Percentiles rank a stretch among this genome's conserved stretches.
Conservation (phyloP, 2,329 filamentous ascomycete species). For the Aspergillus awamori region DNA sequence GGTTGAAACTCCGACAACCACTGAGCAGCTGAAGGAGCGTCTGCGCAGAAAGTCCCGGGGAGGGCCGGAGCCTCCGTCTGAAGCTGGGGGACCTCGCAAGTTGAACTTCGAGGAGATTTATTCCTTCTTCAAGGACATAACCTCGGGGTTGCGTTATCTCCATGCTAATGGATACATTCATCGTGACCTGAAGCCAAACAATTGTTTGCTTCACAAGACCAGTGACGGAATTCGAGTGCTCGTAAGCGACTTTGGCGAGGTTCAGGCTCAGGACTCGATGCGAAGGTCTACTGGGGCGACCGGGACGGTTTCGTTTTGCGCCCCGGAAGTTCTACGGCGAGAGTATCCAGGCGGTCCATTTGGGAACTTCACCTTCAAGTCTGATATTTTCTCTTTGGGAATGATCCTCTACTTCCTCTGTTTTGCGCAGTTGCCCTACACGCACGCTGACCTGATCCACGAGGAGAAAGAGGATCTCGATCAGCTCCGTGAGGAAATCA, state of each 20-base stretch:
- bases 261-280: conserved; percentile 78
- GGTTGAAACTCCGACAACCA: conserved; percentile 63
- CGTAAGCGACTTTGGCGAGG: conserved; percentile 97
- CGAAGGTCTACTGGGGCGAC: conserved; percentile 92
- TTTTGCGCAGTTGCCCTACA: conserved; percentile 85
- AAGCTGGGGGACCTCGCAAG: conserved; percentile 56
- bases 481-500: conserved; percentile 80
- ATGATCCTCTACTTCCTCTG: conserved; percentile 99
- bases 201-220: conserved; percentile 83
- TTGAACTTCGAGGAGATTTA: conserved; percentile 90
- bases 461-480: conserved; percentile 94
- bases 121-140: conserved; percentile 94
- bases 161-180: conserved; percentile 94
- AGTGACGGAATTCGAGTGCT: conserved; percentile 74
- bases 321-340: conserved; percentile 82
- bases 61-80: conserved; percentile 64
- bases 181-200: conserved; percentile 92
- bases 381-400: conserved; percentile 95
- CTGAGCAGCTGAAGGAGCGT: conserved; percentile 85
- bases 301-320: conserved; percentile 96
- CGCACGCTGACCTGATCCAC: conserved; percentile 77
- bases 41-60: conserved; percentile 81
- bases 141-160: conserved; percentile 84
- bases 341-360: conserved; percentile 67
- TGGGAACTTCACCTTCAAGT: conserved; percentile 95